Conservation (phyloP, 805 yeast genomes). For the Alloascoidea africana region DNA sequence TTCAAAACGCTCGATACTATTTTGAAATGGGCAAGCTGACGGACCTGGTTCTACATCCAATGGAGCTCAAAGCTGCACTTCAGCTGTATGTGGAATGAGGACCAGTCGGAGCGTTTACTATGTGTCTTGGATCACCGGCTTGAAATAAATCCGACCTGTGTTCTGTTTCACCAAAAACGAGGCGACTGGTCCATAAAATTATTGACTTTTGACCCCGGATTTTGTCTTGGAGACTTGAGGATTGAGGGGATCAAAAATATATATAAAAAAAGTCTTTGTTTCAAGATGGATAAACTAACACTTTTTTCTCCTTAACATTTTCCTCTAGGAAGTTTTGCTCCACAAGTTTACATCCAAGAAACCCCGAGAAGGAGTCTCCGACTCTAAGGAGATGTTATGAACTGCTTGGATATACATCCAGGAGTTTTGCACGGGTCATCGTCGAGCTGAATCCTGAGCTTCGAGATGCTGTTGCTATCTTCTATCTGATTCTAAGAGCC, state of each 20-base stretch:
- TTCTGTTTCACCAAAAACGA: no score
- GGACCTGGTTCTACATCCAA: conserved; percentile 53
- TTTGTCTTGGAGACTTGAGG: no score
- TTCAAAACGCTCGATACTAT: no score
- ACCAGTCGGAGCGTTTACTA: no score
- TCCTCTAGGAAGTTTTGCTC: conserved; percentile 29
- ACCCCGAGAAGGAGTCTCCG: conserved; percentile 23
- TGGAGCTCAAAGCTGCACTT: conserved; percentile 52
- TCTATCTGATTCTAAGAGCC: conserved; percentile 78
- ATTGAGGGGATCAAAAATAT: no score
- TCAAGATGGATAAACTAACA: no score
- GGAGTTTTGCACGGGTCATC: conserved; percentile 92
- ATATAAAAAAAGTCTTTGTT: no score
- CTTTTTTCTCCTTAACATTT: not conserved
- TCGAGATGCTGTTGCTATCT: conserved; percentile 51
- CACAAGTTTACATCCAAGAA: conserved; percentile 34
- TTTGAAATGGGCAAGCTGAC: conserved; percentile 51
- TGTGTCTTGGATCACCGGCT: no score
- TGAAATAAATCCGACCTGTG: no score
- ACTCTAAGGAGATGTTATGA: conserved; percentile 49
- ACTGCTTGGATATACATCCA: conserved; percentile 54
- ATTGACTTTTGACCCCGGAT: no score
- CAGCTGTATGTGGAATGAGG: conserved; percentile 41
- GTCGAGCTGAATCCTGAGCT: conserved; percentile 83
- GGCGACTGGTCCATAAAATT: no score